Evolutionary conservation across 345 rosid genomes (phyloP), one percentile per base, ranked within the genome.

Genomic region (Nasturtium officinale): DNA sequence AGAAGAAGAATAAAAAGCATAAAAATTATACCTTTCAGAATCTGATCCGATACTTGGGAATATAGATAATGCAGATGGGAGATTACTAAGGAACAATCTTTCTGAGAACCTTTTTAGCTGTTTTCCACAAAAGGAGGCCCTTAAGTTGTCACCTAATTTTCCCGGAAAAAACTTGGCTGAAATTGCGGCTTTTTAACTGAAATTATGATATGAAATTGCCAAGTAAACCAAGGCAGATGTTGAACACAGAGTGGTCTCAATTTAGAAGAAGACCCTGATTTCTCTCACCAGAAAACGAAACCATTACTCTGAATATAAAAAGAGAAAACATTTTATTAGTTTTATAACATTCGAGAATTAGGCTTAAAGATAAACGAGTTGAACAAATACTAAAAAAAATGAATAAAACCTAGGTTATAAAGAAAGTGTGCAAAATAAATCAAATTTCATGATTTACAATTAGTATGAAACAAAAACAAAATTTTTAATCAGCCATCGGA

Each of bases 11-110:
- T 18, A 23, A 38, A 38, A 42, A 15, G 10, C 6, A 65, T 21
- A 58, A 25, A 75, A 63, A 54, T 33, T 17, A 26, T 71, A 76
- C 79, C 79, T 76, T 76, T 76, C 8, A 28, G 71, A 76, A 70
- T 69, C 71, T 13, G 71, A 76, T 69, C 71, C 71, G 11, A 70
- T 37, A 43, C 75, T 69, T 55, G 60, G 20, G 68, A 67, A 38
- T 47, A 33, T 37, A 16, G 69, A 52, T 28, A 72, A 65, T 65
- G 77, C 63, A 74, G 78, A 63, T 67, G 63, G 67, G 67, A 69
- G 20, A 40, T 53, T 68, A 69, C 23, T 16, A 68, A 67, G 21
- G 42, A 52, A 21, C 64, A 28, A 60, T 52, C 47, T 59, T 59
- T 51, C 42, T 21, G 1, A 42, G 0, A 48, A 58, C 69, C 25